Evolutionary conservation across 306 rosid genomes (phyloP), one percentile per base, ranked within the genome.

Genomic region (Ceratonia siliqua): DNA sequence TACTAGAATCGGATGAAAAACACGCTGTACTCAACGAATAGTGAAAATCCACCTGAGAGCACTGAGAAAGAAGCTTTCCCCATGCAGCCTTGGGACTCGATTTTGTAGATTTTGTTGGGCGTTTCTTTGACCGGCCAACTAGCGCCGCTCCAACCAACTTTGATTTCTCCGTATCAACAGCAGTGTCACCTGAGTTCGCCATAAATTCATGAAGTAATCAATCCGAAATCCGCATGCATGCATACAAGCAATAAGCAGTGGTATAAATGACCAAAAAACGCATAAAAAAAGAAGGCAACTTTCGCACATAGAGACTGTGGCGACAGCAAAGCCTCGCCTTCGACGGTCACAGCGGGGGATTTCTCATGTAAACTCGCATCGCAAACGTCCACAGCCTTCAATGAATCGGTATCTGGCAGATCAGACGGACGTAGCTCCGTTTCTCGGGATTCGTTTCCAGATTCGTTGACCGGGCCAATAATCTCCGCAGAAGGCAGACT

Each of bases 31-130:
- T 27, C 27, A 57, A 57, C 17, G 27, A 25, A 18, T 57, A 57
- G 76, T 9, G 43, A 77, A 87, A 79, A 25, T 57, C 55, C 79
- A 94, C 99, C 99, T 90, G 89, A 43, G 96, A 84, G 78, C 57
- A 89, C 90, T 94, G 99, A 62, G 99, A 94, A 72, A 94, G 84
- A 64, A 94, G 96, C 78, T 82, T 92, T 57, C 93, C 99, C 99
- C 99, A 94, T 3, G 89, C 86, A 58, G 42, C 55, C 77, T 84
- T 88, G 62, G 76, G 67, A 48, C 50, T 70, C 11, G 78, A 63
- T 59, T 84, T 86, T 0, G 90, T 52, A 67, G 75, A 43, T 79
- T 73, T 94, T 3, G 61, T 15, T 2, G 85, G 43, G 27, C 91
- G 86, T 76, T 86, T 91, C 88, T 90, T 90, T 0, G 61, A n/a